Base-by-base conservation (phyloP, 2,329 filamentous ascomycete genomes). In the Phialophora tarda region DNA sequence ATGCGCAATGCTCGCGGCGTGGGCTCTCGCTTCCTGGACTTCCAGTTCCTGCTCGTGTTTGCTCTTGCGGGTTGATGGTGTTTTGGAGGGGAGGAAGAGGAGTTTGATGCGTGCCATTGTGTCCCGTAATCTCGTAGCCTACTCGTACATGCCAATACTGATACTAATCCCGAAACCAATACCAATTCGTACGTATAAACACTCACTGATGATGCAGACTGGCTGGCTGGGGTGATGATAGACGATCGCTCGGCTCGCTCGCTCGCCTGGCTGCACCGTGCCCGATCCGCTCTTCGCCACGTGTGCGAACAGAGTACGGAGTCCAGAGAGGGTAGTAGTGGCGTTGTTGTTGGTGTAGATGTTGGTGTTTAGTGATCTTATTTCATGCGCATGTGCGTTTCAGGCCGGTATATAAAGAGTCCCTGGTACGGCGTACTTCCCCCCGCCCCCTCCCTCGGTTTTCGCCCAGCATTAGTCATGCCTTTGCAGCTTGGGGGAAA, bases 1-100 rank as follows among this genome's bases (percentile, higher is more conserved):
- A 12, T 51, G 48, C 11, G 48, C 48, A 51, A 51, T 26, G n/a
- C 21, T 26, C 21, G 48, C 48, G 21, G 48, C 48, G 48, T 51
- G 48, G 24, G 48, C 21, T 7, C 48, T 51, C 48, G 48, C 48
- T 51, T 51, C 17, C 24, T 51, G 48, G 21, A 23, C 21, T 12
- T 51, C 48, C 8, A 51, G 48, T 51, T 51, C 21, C 10, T 11
- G 17, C 24, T 51, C 21, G 24, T 26, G 48, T 21, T 26, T 51
- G 48, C 48, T 51, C 24, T 51, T 51, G n/a, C 7, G 48, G 5
- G 21, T 24, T 12, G 21, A 23, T 1, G 48, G 48, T 12, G 48
- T 51, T 17, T 51, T 51, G 21, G 48, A 51, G 21, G 48, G 48
- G 4, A 51, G 24, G 24, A 51, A 51, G 7, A 51, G 48, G 7